Percentiles rank a stretch among this genome's conserved stretches.
These are phyloP conservation scores for Vanderwaltozyma verrucispora DNA, from an alignment of 805 yeast species.

Conservation along the genomic window DNA sequence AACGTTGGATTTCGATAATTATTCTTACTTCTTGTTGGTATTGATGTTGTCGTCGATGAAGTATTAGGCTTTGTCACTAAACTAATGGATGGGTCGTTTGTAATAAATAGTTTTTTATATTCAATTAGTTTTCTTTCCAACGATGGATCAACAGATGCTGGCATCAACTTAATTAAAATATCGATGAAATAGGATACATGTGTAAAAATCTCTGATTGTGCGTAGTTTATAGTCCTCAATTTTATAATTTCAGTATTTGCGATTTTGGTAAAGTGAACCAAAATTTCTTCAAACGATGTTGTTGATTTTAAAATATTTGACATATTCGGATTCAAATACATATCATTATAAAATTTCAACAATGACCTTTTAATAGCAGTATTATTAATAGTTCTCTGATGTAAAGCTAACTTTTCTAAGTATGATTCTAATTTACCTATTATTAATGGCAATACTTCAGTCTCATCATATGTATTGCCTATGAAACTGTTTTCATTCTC, in stretches of 20 bases:
- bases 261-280: slow-evolving; percentile 42
- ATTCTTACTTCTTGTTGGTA: not conserved
- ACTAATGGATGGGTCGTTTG: not conserved
- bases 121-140: slow-evolving; percentile 34
- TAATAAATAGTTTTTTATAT: slow-evolving; percentile 18
- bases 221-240: slow-evolving; percentile 19
- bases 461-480: slow-evolving; percentile 9
- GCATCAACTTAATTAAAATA: slow-evolving; percentile 12
- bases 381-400: slow-evolving; percentile 25
- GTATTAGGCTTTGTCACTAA: too few species aligned
- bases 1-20: slow-evolving; percentile 35
- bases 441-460: slow-evolving; percentile 29
- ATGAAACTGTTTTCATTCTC: not conserved
- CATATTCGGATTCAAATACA: slow-evolving; percentile 35
- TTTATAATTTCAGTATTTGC: slow-evolving; percentile 44
- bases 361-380: slow-evolving; percentile 47
- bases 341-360: slow-evolving; percentile 51
- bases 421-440: slow-evolving; percentile 32
- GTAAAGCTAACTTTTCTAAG: slow-evolving; percentile 39
- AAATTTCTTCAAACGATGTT: slow-evolving; percentile 34
- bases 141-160: slow-evolving; percentile 6
- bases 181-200: slow-evolving; percentile 20
- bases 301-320: slow-evolving; percentile 22
- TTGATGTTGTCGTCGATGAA: not conserved
- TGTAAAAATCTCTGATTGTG: slow-evolving; percentile 16